Conservation (phyloP, 1,139 yeast species). For the Scheffersomyces illinoinensis region DNA sequence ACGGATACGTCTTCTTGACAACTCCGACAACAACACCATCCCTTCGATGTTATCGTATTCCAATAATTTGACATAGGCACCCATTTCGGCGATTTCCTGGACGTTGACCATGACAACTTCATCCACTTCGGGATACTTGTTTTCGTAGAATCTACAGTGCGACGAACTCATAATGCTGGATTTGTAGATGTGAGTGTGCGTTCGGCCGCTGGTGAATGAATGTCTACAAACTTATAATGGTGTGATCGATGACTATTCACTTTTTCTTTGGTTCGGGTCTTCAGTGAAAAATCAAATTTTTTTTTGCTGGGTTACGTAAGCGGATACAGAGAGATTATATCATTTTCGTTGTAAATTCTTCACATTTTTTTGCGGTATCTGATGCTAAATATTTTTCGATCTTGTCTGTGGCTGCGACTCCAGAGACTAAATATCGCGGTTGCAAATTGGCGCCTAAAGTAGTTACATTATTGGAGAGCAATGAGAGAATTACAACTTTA, state of each 20-base stretch:
- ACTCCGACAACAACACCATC: slow-evolving; percentile 93
- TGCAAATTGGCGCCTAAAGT: background rate
- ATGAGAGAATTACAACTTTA: background rate
- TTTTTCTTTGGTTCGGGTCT: background rate
- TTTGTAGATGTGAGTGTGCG: background rate
- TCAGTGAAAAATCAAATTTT: background rate
- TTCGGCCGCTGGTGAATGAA: background rate
- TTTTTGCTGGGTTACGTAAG: background rate
- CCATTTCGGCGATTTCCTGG: slow-evolving; percentile 98
- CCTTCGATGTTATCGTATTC: slow-evolving; percentile 99
- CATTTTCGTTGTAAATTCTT: background rate
- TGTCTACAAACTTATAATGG: background rate
- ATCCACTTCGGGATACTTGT: slow-evolving; percentile 98
- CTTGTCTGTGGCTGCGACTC: background rate
- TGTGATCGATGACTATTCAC: background rate
- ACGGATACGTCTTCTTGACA: slow-evolving; percentile 98
- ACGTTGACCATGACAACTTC: slow-evolving; percentile 99
- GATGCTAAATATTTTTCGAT: background rate
- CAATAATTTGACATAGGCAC: slow-evolving; percentile 90
- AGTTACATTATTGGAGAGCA: background rate
- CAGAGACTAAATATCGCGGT: background rate
- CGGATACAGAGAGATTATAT: background rate
- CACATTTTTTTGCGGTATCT: background rate
- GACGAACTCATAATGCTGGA: slow-evolving; percentile 68
- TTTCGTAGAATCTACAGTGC: slow-evolving; percentile 95